Conservation (phyloP, 2,329 filamentous ascomycete genomes). For the Elsinoe necatrix region DNA sequence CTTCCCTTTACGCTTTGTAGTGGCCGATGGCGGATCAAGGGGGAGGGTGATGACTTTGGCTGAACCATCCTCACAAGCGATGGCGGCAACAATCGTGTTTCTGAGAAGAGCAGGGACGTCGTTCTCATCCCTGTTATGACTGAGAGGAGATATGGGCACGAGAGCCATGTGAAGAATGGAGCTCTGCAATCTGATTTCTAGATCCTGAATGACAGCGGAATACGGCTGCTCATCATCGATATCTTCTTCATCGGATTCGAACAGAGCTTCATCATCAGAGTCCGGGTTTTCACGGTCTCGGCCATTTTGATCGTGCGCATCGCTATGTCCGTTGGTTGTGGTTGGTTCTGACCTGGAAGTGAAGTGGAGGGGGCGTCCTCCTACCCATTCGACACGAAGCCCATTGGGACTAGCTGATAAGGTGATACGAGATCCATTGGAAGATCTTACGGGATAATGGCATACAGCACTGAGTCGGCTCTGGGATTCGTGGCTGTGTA, state of each 20-base stretch:
- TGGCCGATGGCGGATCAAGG: conserved; percentile 43
- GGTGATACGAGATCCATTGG: conserved; percentile 55
- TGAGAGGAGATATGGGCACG: conserved; percentile 31
- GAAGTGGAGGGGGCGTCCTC: conserved; percentile 40
- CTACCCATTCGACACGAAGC: conserved; percentile 52
- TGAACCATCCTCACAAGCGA: conserved; percentile 50
- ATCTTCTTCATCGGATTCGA: conserved; percentile 48
- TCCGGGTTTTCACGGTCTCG: conserved; percentile 27
- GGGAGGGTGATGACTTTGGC: conserved; percentile 48
- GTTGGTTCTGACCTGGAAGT: background rate
- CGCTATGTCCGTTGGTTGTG: conserved; percentile 27
- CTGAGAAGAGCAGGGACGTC: conserved; percentile 30
- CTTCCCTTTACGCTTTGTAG: conserved; percentile 28
- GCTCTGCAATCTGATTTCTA: conserved; percentile 48
- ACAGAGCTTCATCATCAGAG: conserved; percentile 44
- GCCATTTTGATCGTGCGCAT: conserved; percentile 13
- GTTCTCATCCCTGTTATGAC: background rate
- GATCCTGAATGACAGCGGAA: conserved; percentile 44
- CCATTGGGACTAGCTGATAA: conserved; percentile 53
- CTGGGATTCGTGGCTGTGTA: conserved; percentile 49
- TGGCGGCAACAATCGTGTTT: conserved; percentile 44
- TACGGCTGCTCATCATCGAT: conserved; percentile 50
- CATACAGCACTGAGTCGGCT: conserved; percentile 49
- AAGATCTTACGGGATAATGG: conserved; percentile 49
- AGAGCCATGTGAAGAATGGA: conserved; percentile 47